phyloP scores from a whole-genome alignment of 352 stramenopile species.

The Globisporangium barbulae region DNA sequence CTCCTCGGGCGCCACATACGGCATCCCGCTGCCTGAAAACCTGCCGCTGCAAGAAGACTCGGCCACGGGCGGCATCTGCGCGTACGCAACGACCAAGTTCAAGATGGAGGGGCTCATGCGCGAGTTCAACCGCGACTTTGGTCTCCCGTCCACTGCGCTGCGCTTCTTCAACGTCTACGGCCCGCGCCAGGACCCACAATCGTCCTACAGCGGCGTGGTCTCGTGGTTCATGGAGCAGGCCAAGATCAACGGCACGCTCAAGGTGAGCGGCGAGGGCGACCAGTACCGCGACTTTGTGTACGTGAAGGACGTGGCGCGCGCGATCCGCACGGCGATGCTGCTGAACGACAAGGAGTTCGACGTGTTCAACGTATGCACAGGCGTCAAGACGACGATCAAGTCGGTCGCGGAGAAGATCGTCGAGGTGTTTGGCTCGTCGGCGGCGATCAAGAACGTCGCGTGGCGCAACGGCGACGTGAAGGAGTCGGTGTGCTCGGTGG shows the following conservation, averaged over 20 bases:
- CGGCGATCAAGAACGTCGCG: conserved; percentile 60
- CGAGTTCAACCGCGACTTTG: conserved; percentile 62
- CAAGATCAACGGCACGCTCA: conserved; percentile 77
- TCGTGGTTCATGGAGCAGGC: conserved; percentile 88
- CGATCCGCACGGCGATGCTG: conserved; percentile 78
- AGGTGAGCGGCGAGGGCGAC: conserved; percentile 70
- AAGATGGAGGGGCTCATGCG: conserved; percentile 82
- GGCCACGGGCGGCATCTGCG: conserved; percentile 73
- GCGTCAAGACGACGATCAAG: conserved; percentile 66
- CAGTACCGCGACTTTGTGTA: conserved; percentile 87
- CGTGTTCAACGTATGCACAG: conserved; percentile 85
- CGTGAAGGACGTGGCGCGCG: conserved; percentile 81
- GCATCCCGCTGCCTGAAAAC: conserved; percentile 56
- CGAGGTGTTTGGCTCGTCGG: conserved; percentile 63
- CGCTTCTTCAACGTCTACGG: conserved; percentile 88
- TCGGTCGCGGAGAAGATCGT: conserved; percentile 62
- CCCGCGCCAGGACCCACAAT: conserved; percentile 76
- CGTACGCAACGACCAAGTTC: conserved; percentile 84
- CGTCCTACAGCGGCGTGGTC: conserved; percentile 80
- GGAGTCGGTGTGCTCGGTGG: conserved; percentile 71
- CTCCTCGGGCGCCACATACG: conserved; percentile 78
- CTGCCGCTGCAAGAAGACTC: conserved; percentile 69
- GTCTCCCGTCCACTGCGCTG: conserved; percentile 71
- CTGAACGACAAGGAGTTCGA: conserved; percentile 64
- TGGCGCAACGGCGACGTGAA: conserved; percentile 79